A percentile compares a stretch with the other conserved stretches of the same genome.
phyloP scores from a whole-genome alignment of 2,329 filamentous ascomycete genomes.

The Trichoderma sp. region DNA sequence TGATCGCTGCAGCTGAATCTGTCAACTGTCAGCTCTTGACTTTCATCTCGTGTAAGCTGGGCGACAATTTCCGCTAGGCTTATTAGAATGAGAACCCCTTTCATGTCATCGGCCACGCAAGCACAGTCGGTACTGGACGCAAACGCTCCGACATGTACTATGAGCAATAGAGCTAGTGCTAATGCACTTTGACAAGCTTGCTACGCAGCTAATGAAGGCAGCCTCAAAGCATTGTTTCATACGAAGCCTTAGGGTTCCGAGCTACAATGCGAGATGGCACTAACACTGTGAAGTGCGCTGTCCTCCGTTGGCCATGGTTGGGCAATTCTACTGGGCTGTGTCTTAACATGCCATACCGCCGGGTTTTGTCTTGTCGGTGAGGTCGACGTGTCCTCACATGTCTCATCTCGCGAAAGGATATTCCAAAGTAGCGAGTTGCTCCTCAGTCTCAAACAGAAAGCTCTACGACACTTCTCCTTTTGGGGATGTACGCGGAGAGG shows the following conservation, averaged over 20 bases:
- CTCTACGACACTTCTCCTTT: not conserved
- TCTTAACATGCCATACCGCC: not conserved
- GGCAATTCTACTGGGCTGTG: not conserved
- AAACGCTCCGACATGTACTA: not conserved
- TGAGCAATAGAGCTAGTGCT: not conserved
- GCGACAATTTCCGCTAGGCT: not conserved
- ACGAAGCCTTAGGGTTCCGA: not conserved
- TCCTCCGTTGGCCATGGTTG: not conserved
- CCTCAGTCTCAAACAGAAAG: not conserved
- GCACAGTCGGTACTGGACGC: not conserved
- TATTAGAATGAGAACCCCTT: not conserved
- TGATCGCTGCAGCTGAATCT: not conserved
- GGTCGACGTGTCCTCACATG: not conserved
- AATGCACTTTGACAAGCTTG: not conserved
- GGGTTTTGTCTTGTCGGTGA: not conserved
- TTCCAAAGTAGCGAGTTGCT: not conserved
- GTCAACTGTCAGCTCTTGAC: not conserved
- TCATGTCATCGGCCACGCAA: not conserved
- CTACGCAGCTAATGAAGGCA: not conserved
- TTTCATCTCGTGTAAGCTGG: not conserved
- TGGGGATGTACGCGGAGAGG: not conserved
- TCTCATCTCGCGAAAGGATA: not conserved
- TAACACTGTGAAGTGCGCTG: conserved; percentile 3
- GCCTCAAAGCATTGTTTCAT: not conserved
- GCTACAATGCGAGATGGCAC: not conserved